Evolutionary conservation across 805 yeast species (phyloP).

Genomic region (Barnettozyma populi): DNA sequence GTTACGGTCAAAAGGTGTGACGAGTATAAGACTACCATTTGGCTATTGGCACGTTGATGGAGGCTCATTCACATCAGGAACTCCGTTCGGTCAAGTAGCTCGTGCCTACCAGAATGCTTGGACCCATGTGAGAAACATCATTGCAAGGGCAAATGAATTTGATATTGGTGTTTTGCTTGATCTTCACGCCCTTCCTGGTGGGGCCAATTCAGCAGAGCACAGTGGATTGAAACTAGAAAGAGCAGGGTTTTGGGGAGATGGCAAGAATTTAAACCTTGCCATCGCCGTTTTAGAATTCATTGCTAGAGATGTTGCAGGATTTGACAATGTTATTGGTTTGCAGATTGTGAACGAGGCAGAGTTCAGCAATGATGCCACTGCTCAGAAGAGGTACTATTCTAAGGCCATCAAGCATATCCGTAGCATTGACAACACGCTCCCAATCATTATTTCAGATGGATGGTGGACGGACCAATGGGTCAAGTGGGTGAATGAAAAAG

Average conservation of each 20-base stretch:
- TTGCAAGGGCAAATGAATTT: constrained; percentile 53
- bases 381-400: constrained; percentile 56
- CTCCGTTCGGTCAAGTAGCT: constrained; percentile 54
- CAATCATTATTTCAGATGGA: constrained; percentile 83
- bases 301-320: constrained; percentile 49
- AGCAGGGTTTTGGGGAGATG: constrained; percentile 61
- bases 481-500: constrained; percentile 48
- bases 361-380: constrained; percentile 47
- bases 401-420: constrained; percentile 61
- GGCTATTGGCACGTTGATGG: constrained; percentile 88
- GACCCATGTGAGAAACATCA: constrained; percentile 49
- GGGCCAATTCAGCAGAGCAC: constrained; percentile 84
- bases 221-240: constrained; percentile 61
- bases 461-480: constrained; percentile 88
- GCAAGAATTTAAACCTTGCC: constrained; percentile 38
- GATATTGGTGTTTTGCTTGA: constrained; percentile 77
- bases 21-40: constrained; percentile 77
- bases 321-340: constrained; percentile 72
- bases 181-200: constrained; percentile 86
- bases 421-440: constrained; percentile 47
- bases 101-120: constrained; percentile 71
- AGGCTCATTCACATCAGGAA: constrained; percentile 49
- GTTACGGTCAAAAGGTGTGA: constrained; percentile 62
- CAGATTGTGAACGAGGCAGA: constrained; percentile 85
- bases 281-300: constrained; percentile 50